Base-by-base conservation (phyloP, 345 rosid genomes). In the Euphorbia tirucalli region DNA sequence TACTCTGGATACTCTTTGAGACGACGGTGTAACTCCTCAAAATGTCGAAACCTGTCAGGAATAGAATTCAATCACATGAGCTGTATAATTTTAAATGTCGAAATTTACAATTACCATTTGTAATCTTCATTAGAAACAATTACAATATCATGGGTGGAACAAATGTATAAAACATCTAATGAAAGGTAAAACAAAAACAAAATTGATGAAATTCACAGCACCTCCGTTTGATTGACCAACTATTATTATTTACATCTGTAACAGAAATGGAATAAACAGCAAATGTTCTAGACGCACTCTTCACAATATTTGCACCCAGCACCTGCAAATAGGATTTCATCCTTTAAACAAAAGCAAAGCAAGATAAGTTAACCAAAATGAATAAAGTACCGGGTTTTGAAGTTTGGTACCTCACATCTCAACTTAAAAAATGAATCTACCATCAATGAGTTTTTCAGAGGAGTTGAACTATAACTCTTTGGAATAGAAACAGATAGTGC, bases 201-300 rank as follows among this genome's bases (percentile, higher is more conserved):
- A 74, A n/a, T 46, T 68, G 61, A 61, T 19, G 74, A 72, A 68
- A 72, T 58, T 24, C 58, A 59, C 54, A 22, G 66, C 79, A 95
- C 99, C 99, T 96, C 89, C 99, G 84, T 89, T 96, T 96, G 86
- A 96, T 90, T 25, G 98, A 93, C 99, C 99, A 96, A 78, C 89
- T 82, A 82, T 91, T 87, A 72, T 79, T 87, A 77, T 87, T 86
- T 75, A 85, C 88, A 82, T 93, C 98, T 27, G 97, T 84, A 69
- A 91, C 99, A 66, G 99, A 83, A 79, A 96, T 73, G 70, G 98
- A 93, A 78, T 96, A 96, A 70, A 96, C 98, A 39, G 99, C 89
- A 86, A 96, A 93, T 46, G 86, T 91, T 82, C 74, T 93, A 55
- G 98, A 91, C 74, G 87, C 88, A 81, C 98, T 86, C 84, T 82